phyloP scores from a whole-genome alignment of 805 yeast genomes.

The Saccharomycopsis fodiens region DNA sequence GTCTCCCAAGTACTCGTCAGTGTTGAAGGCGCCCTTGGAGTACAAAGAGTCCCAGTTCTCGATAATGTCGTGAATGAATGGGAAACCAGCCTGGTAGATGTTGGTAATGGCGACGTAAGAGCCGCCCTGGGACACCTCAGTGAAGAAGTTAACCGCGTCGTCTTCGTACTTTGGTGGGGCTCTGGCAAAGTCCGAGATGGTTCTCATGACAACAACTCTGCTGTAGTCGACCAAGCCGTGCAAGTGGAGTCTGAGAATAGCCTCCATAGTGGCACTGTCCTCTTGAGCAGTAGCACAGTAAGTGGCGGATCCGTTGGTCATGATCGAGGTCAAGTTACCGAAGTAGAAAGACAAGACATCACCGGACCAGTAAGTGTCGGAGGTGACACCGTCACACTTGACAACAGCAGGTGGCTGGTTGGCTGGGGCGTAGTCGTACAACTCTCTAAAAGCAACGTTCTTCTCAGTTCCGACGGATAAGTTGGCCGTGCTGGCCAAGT shows the following conservation, averaged over 20 bases:
- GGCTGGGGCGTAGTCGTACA: conserved; percentile 46
- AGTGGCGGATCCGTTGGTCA: conserved; percentile 52
- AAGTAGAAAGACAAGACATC: conserved; percentile 42
- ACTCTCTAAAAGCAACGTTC: conserved; percentile 39
- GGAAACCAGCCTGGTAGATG: conserved; percentile 45
- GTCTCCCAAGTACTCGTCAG: conserved; percentile 56
- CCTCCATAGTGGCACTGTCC: conserved; percentile 59
- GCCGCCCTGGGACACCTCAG: conserved; percentile 44
- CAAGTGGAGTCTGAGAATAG: conserved; percentile 44
- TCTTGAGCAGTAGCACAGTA: conserved; percentile 62
- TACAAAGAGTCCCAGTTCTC: conserved; percentile 37
- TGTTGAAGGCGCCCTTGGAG: conserved; percentile 28
- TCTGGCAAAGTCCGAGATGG: conserved; percentile 51
- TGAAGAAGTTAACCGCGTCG: conserved; percentile 44
- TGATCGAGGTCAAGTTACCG: conserved; percentile 36
- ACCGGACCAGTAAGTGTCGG: conserved; percentile 57
- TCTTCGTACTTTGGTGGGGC: conserved; percentile 40
- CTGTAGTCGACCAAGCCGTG: conserved; percentile 49
- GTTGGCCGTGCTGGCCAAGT: conserved; percentile 38
- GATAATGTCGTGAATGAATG: conserved; percentile 47
- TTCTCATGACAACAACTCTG: conserved; percentile 52
- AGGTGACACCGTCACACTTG: conserved; percentile 52
- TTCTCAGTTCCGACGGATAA: conserved; percentile 39
- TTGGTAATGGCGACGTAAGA: conserved; percentile 40
- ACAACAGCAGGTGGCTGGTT: conserved; percentile 37